These are phyloP conservation scores for Nyctanthes arbortristis DNA, from an alignment of 257 asterid species.

Conservation along the genomic window DNA sequence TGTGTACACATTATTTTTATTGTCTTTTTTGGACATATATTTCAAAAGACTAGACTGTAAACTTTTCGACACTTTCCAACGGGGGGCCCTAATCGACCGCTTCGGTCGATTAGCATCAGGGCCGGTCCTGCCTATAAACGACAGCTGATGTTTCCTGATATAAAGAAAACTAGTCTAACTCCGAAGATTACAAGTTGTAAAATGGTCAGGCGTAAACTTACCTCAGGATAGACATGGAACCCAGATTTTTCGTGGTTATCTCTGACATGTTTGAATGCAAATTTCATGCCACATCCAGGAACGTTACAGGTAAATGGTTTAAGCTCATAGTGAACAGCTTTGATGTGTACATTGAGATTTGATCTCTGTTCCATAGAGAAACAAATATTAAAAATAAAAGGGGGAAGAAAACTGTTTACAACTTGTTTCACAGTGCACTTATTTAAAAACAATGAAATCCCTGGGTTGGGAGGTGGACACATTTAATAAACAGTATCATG, in stretches of 20 bases:
- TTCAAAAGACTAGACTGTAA: too few relatives aligned
- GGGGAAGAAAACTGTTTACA: too few relatives aligned
- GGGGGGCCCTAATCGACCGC: too few relatives aligned
- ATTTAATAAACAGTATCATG: not conserved
- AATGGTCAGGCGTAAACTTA: conserved; percentile 31
- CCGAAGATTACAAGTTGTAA: not conserved
- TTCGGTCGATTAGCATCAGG: too few relatives aligned
- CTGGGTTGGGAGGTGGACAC: not conserved
- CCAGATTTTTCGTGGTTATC: conserved; percentile 83
- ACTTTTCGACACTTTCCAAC: too few relatives aligned
- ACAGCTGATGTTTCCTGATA: too few relatives aligned
- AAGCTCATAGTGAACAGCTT: conserved; percentile 64
- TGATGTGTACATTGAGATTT: conserved; percentile 73
- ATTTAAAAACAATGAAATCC: not conserved
- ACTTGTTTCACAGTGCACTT: too few relatives aligned
- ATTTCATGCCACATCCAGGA: conserved; percentile 63
- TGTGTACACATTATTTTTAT: too few relatives aligned
- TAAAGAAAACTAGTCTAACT: too few relatives aligned
- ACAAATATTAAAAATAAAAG: not conserved
- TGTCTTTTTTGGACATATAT: too few relatives aligned
- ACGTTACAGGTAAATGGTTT: conserved; percentile 65
- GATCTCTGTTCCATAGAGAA: conserved; percentile 47
- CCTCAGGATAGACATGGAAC: conserved; percentile 59
- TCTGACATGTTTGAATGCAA: conserved; percentile 85
- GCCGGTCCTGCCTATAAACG: too few relatives aligned